Evolutionary conservation across 192 early-diverging fungal species (phyloP).

Genomic region (Backusella westeae): DNA sequence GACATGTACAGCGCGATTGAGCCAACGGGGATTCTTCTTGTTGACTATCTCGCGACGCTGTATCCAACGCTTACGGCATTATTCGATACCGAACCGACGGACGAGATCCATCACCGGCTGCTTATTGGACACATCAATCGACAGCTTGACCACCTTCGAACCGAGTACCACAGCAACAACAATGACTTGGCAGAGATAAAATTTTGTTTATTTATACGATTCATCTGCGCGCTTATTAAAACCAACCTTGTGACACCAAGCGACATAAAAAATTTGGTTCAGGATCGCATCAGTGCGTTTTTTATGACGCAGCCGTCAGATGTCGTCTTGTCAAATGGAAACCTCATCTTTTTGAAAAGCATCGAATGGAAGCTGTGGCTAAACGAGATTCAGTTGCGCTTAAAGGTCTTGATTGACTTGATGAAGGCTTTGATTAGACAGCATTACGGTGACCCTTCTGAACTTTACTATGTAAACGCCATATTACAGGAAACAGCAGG

Average conservation of each 20-base stretch:
- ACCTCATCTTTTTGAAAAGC: not conserved
- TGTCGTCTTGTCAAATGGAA: not conserved
- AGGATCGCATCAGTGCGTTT: not conserved
- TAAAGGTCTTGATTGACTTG: not conserved
- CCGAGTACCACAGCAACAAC: not conserved
- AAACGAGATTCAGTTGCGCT: not conserved
- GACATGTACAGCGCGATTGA: not conserved
- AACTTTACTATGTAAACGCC: not conserved
- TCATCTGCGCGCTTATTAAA: conserved; percentile 6
- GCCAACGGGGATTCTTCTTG: not conserved
- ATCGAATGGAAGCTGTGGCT: not conserved
- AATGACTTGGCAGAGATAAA: not conserved
- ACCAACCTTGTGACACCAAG: not conserved
- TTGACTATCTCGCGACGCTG: not conserved
- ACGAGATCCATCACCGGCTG: not conserved
- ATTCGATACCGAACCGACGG: not conserved
- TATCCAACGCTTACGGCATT: conserved; percentile 2
- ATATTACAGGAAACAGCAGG: conserved; percentile 4
- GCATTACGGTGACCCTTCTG: not conserved
- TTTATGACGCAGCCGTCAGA: conserved; percentile 6
- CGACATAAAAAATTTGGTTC: not conserved
- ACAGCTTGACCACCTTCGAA: not conserved
- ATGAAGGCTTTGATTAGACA: not conserved
- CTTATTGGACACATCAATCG: not conserved
- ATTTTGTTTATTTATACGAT: conserved; percentile 5